A percentile compares a stretch with the other conserved stretches of the same genome.
Conservation (phyloP, 768 basidiomycete species). For the Suillus fuscotomentosus region DNA sequence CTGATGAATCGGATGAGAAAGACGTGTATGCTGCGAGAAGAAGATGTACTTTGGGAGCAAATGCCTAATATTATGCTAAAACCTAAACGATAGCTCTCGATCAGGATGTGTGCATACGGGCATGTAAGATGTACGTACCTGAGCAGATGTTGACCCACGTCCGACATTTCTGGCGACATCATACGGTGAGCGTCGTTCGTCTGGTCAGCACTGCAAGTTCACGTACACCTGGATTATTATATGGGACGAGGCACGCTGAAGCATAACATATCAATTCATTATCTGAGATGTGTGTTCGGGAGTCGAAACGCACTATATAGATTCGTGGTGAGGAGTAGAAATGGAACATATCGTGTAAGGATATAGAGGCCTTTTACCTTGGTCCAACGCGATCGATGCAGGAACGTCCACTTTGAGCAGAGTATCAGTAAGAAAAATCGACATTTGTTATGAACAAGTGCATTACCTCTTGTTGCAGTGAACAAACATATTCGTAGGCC, state of each 20-base stretch:
- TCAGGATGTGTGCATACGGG: no score
- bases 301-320: neutral
- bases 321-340: neutral
- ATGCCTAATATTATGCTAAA: neutral
- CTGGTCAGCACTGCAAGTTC: neutral
- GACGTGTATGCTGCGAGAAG: neutral
- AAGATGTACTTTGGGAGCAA: neutral
- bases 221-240: neutral
- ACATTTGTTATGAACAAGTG: neutral
- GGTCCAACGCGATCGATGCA: neutral
- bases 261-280: neutral
- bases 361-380: neutral
- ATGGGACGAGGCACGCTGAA: neutral
- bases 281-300: neutral
- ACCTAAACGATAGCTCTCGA: neutral
- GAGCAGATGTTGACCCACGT: neutral
- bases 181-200: neutral
- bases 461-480: neutral
- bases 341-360: neutral
- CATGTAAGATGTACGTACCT: neutral
- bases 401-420: neutral
- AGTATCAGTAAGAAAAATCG: neutral
- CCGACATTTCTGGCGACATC: neutral
- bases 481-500: neutral
- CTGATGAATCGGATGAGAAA: neutral